A percentile compares a stretch with the other conserved stretches of the same genome.
Evolutionary conservation across 2,329 filamentous ascomycete genomes (phyloP).

Genomic region (Fusarium musae): DNA sequence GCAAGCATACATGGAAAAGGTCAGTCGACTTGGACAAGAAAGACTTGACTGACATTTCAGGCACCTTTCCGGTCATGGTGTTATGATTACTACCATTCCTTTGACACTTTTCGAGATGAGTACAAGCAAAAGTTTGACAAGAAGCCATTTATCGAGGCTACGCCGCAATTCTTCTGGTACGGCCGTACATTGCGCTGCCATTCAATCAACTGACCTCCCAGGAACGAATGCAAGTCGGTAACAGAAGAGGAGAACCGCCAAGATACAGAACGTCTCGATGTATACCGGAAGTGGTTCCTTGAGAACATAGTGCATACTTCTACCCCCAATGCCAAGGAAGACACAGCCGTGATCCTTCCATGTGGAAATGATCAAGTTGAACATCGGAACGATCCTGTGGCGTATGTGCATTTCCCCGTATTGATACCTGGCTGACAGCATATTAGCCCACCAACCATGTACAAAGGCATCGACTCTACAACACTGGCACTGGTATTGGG

Average conservation of each 20-base stretch:
- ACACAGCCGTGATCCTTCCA: constrained; percentile 46
- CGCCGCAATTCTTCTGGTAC: constrained; percentile 46
- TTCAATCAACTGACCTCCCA: constrained; percentile 8
- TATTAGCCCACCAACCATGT: constrained; percentile 42
- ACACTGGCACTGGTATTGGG: constrained; percentile 47
- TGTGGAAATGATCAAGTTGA: constrained; percentile 29
- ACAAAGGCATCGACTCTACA: constrained; percentile 42
- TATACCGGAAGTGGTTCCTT: constrained; percentile 50
- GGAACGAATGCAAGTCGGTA: constrained; percentile 32
- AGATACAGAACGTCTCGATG: constrained; percentile 38
- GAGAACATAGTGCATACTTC: constrained; percentile 39
- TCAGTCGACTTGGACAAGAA: constrained; percentile 9
- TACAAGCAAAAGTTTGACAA: constrained; percentile 42
- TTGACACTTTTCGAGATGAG: constrained; percentile 42
- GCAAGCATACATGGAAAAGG: constrained; percentile 46
- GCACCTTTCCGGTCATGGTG: constrained; percentile 47
- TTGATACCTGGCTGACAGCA: constrained; percentile 24
- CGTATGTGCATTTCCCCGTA: constrained; percentile 37
- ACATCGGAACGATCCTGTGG: constrained; percentile 44
- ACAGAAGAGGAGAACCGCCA: constrained; percentile 9
- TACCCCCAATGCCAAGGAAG: constrained; percentile 31
- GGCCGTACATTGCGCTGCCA: not conserved
- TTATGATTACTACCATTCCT: constrained; percentile 49
- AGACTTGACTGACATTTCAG: constrained; percentile 35
- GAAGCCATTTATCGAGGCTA: constrained; percentile 46